Base-by-base conservation (phyloP, 2,329 filamentous ascomycete genomes). In the Arthroderma uncinatum region DNA sequence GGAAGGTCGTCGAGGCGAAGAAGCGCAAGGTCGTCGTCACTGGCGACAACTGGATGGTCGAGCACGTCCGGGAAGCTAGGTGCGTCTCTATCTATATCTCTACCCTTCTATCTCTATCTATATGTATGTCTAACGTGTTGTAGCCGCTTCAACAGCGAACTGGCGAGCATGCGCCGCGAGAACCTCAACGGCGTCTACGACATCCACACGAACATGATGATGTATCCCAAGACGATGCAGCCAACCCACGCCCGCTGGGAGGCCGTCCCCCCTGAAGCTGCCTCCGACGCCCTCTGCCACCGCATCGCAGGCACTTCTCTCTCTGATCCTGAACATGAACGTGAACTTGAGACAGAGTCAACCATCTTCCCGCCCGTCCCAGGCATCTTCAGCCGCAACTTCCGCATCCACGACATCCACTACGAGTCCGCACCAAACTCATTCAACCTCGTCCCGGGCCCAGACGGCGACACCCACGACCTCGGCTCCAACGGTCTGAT, bases 1-100 rank as follows among this genome's bases (percentile, higher is more conserved):
- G 87, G 58, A 95, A 94, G 71, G 78, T 76, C 34, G 72, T 83
- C 6, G 87, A 91, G 63, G 80, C 81, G 61, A 95, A 94, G 76
- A 89, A 89, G 76, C 82, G 87, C 63, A 87, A 86, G 65, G 86
- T 95, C 39, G 86, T 90, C 59, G 86, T 97, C 59, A 97, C 91
- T 55, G 89, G 94, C 64, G 83, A 86, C 58, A 98, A 97, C 70
- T 98, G 93, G 93, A 93, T 95, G 81, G 78, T 93, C 58, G 90
- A 97, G 74, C 93, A 98, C 73, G 90, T 91, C 28, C 83, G 87
- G 54, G 89, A 92, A 70, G 89, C 92, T 57, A 92, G 87, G 90
- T 94, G 79, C 66, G 79, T 74, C 33, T 34, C 33, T 34, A 34
- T 25, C 23, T n/a, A 25, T 28, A 4, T 21, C 42, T 12, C 34